Evolutionary conservation across 2,329 filamentous ascomycete species (phyloP).

Genomic region (Penicillium sp.): DNA sequence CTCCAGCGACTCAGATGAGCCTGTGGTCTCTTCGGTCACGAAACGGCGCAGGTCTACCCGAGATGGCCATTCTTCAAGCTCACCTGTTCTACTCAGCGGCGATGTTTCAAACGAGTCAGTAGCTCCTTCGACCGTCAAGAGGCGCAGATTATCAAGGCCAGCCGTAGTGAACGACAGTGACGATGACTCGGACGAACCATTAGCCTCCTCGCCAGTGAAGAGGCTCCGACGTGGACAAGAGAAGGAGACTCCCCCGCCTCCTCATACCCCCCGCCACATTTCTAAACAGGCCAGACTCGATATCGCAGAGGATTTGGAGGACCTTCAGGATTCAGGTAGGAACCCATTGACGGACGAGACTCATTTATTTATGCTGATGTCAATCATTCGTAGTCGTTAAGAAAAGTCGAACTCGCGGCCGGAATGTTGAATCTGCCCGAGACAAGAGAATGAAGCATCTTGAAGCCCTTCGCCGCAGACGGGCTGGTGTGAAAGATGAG

Average conservation of each 20-base stretch:
- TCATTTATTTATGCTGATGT: background rate
- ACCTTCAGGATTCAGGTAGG: constrained; percentile 45
- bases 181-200: background rate
- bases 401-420: constrained; percentile 43
- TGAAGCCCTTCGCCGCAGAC: constrained; percentile 43
- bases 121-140: background rate
- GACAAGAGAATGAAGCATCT: constrained; percentile 42
- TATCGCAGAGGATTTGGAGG: constrained; percentile 46
- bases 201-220: constrained; percentile 27
- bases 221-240: constrained; percentile 18
- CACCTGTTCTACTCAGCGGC: background rate
- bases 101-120: constrained; percentile 1
- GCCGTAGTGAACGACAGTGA: background rate
- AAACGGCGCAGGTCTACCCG: constrained; percentile 19
- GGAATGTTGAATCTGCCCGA: constrained; percentile 38
- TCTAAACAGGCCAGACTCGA: constrained; percentile 40
- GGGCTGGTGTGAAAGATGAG: constrained; percentile 41
- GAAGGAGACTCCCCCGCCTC: constrained; percentile 23
- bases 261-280: constrained; percentile 23
- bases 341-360: background rate
- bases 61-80: background rate
- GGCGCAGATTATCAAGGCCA: background rate
- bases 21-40: constrained; percentile 22
- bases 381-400: constrained; percentile 30
- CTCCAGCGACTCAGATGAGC: constrained; percentile 27